A percentile compares a stretch with the other conserved stretches of the same genome.
Evolutionary conservation across 116 monocot genomes (phyloP).

Genomic region (Posidonia oceanica): DNA sequence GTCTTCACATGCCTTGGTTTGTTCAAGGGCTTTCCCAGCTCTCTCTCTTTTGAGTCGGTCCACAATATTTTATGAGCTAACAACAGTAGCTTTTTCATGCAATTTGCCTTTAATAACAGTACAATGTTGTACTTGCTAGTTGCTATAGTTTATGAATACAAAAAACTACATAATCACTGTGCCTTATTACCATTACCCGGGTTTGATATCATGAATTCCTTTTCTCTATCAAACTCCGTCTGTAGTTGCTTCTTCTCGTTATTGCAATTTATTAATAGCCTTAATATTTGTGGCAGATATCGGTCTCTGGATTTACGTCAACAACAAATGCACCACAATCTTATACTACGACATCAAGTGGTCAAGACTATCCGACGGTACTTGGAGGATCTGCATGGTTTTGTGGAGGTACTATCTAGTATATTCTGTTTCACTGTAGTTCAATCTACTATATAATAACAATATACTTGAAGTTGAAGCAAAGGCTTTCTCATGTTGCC

Average conservation of each 20-base stretch:
- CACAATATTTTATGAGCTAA: too few relatives aligned
- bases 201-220: too few relatives aligned
- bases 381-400: conserved; percentile 27
- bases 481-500: too few relatives aligned
- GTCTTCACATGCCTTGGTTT: too few relatives aligned
- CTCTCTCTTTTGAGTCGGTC: too few relatives aligned
- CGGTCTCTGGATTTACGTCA: conserved; percentile 83
- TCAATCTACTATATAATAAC: background rate
- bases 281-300: conserved; percentile 24
- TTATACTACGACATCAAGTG: conserved; percentile 62
- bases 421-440: background rate
- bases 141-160: too few relatives aligned
- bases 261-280: background rate
- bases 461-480: background rate
- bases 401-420: conserved; percentile 23
- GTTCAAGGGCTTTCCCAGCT: too few relatives aligned
- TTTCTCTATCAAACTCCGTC: background rate
- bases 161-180: too few relatives aligned
- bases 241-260: background rate
- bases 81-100: too few relatives aligned
- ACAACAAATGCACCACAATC: conserved; percentile 77
- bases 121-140: too few relatives aligned
- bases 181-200: too few relatives aligned
- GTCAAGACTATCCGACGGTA: conserved; percentile 19
- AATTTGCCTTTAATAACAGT: too few relatives aligned